phyloP scores from a whole-genome alignment of 148 eudicot genomes.

The Nepenthes gracilis region DNA sequence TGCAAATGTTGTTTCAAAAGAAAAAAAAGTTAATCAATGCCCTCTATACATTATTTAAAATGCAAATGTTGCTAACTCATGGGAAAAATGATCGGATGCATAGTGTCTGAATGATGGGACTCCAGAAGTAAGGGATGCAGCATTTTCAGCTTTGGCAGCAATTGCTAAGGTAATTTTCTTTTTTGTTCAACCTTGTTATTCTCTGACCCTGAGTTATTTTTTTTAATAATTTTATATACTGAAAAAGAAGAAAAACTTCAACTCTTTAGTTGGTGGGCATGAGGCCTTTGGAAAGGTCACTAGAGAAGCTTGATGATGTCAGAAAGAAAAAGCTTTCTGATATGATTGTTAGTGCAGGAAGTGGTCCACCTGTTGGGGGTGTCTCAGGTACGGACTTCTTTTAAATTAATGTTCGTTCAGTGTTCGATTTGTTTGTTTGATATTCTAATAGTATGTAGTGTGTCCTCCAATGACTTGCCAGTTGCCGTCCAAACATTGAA shows the following conservation, averaged over 20 bases:
- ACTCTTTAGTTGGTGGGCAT: conserved; percentile 74
- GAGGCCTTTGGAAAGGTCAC: conserved; percentile 96
- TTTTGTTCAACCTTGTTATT: neutral
- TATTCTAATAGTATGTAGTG: neutral
- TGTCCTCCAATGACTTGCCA: conserved; percentile 13
- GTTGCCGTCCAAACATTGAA: conserved; percentile 44
- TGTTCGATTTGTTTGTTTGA: neutral
- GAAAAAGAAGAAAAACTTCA: no score
- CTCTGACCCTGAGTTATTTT: no score
- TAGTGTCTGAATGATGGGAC: conserved; percentile 97
- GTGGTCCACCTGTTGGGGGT: conserved; percentile 34
- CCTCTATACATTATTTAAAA: no score
- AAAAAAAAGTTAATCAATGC: no score
- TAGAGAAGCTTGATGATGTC: conserved; percentile 97
- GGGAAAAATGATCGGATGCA: conserved; percentile 1
- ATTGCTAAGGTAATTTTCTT: conserved; percentile 58
- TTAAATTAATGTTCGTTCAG: neutral
- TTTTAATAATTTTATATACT: no score
- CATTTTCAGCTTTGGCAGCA: conserved; percentile 91
- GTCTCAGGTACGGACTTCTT: conserved; percentile 45
- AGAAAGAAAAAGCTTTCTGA: conserved; percentile 88
- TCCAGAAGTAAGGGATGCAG: conserved; percentile 98
- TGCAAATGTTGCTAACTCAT: neutral
- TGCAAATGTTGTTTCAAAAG: no score
- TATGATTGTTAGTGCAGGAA: conserved; percentile 76